Base-by-base conservation (phyloP, 1,139 yeast genomes). In the Saccharomyces hybrid region DNA sequence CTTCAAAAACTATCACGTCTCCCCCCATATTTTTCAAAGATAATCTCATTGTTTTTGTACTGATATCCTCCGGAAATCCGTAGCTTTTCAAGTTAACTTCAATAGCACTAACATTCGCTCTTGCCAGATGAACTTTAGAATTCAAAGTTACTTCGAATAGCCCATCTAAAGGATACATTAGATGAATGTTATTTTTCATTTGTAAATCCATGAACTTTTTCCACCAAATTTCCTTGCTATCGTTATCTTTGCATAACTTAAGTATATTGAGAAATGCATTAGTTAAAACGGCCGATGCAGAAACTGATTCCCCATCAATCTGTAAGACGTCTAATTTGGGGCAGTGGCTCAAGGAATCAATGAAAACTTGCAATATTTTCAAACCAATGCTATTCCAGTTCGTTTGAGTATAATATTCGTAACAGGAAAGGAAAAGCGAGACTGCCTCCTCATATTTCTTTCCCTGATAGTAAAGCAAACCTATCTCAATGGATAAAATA, bases 381-480 rank as follows among this genome's bases (percentile, higher is more conserved):
- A 83, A 78, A 0, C 96, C 89, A 66, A 90, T 80, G 47, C 75
- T 73, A 56, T 78, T 79, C 97, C 97, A 90, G 1, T 90, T 89
- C 55, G 84, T 80, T 28, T 77, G 69, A 16, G 80, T 76, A 63
- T 86, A 89, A 56, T 82, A 81, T 47, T 80, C 82, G 50, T 88
- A 88, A 2, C 95, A 82, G 25, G 83, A 80, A 50, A 82, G 81
- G 8, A 91, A 73, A 7, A 86, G 80, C 13, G 78, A 72, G 9
- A 83, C 78, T 1, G 96, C 87, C 49, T 79, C 78, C 46, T 76
- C 75, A 61, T 82, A 86, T 50, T 86, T 78, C 1, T 78, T 73
- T 50, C 75, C 72, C 59, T 82, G 83, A 65, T 80, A 86, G 50
- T 85, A 82, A 25, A 89, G 70, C 14, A 87, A 67, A 0, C 96